These are phyloP conservation scores for Microsporum canis DNA, from an alignment of 2,329 filamentous ascomycete genomes.

Conservation along the genomic window DNA sequence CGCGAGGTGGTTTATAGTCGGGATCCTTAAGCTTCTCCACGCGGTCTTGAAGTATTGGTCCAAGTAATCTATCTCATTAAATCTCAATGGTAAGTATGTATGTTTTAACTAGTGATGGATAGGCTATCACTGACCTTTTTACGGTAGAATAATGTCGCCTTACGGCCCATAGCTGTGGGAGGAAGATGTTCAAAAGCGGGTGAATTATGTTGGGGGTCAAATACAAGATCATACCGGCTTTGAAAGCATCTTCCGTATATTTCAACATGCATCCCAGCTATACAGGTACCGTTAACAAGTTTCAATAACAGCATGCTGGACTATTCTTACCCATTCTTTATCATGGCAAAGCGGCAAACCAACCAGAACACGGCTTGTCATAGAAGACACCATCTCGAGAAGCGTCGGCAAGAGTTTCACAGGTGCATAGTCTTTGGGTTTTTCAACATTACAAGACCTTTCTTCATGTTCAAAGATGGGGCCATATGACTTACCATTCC, in stretches of 20 bases:
- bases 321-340: conserved; percentile 13
- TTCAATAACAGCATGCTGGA: not conserved
- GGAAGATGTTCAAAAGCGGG: not conserved
- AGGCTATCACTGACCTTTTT: not conserved
- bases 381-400: conserved; percentile 13
- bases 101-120: not conserved
- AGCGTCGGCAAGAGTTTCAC: conserved; percentile 9
- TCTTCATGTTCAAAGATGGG: not conserved
- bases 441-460: not conserved
- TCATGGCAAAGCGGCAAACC: conserved; percentile 14
- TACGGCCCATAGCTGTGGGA: conserved; percentile 10
- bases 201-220: conserved; percentile 7
- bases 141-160: conserved; percentile 4
- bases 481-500: not conserved
- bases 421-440: not conserved
- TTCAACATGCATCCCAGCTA: conserved; percentile 4
- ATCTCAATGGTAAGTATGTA: conserved; percentile 4
- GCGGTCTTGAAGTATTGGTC: conserved; percentile 12
- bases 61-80: conserved; percentile 13
- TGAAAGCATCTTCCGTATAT: conserved; percentile 13
- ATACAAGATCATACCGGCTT: conserved; percentile 15
- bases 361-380: conserved; percentile 14
- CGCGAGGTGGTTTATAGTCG: not conserved
- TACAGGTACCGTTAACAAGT: not conserved
- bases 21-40: conserved; percentile 3